Conservation (phyloP, 306 rosid genomes). For the Leucaena leucocephala region DNA sequence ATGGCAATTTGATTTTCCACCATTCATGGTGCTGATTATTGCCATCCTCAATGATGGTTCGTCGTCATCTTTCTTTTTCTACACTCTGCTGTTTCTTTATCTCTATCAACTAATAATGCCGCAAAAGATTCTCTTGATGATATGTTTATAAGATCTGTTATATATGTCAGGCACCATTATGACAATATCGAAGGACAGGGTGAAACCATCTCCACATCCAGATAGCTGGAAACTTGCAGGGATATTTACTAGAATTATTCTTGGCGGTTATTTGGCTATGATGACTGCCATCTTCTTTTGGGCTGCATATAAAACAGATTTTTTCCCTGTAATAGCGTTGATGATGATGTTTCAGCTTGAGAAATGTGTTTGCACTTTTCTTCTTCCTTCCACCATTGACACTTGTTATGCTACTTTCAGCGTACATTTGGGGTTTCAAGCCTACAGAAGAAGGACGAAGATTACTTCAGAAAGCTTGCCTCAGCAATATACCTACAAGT, state of each 20-base stretch:
- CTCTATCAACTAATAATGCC: too few relatives aligned
- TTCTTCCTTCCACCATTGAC: constrained; percentile 9
- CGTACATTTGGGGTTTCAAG: constrained; percentile 75
- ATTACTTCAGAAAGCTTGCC: constrained; percentile 65
- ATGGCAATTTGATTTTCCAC: constrained; percentile 91
- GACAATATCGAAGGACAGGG: constrained; percentile 92
- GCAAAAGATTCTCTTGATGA: not conserved
- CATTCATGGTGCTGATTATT: constrained; percentile 89
- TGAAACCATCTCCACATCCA: constrained; percentile 85
- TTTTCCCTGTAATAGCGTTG: constrained; percentile 90
- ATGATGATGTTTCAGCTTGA: not conserved
- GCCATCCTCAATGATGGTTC: constrained; percentile 86
- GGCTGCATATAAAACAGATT: constrained; percentile 74
- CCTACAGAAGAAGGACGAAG: constrained; percentile 49
- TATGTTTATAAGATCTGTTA: not conserved
- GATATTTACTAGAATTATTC: constrained; percentile 73
- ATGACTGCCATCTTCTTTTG: constrained; percentile 93
- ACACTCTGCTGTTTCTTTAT: too few relatives aligned
- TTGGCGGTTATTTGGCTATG: constrained; percentile 85
- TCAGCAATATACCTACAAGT: constrained; percentile 82
- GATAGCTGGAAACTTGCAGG: constrained; percentile 91
- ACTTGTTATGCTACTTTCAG: constrained; percentile 41
- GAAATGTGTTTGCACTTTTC: not conserved
- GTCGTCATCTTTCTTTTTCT: constrained; percentile 16
- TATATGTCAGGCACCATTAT: constrained; percentile 71